These are phyloP conservation scores for Juglanconis juglandina DNA, from an alignment of 2,329 filamentous ascomycete species.

Conservation along the genomic window DNA sequence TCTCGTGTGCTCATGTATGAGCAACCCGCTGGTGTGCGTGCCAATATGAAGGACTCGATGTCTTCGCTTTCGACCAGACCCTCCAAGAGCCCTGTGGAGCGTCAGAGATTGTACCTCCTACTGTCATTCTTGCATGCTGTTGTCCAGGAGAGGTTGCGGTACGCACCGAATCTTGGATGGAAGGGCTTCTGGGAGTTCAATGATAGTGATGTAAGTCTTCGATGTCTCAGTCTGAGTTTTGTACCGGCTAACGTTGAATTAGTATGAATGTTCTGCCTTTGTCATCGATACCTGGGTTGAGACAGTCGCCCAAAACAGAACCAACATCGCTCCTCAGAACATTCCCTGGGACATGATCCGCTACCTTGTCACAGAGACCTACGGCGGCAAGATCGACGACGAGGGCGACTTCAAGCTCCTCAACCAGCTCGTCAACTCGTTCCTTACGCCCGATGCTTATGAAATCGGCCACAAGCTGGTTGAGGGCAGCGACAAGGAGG, in stretches of 20 bases:
- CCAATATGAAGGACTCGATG: slow-evolving; percentile 98
- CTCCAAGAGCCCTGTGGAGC: slow-evolving; percentile 81
- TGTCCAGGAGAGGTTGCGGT: slow-evolving; percentile 88
- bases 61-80: slow-evolving; percentile 74
- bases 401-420: slow-evolving; percentile 78
- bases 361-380: slow-evolving; percentile 86
- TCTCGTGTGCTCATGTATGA: slow-evolving; percentile 96
- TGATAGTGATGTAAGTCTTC: slow-evolving; percentile 86
- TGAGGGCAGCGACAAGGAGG: slow-evolving; percentile 55
- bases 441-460: slow-evolving; percentile 85
- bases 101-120: slow-evolving; percentile 82
- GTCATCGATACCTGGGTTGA: slow-evolving; percentile 97
- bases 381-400: slow-evolving; percentile 96
- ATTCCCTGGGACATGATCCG: slow-evolving; percentile 97
- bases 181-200: slow-evolving; percentile 99
- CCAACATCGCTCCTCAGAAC: slow-evolving; percentile 88
- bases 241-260: slow-evolving; percentile 24
- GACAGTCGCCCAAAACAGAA: slow-evolving; percentile 73
- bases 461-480: slow-evolving; percentile 91
- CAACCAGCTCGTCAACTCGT: slow-evolving; percentile 66
- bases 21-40: slow-evolving; percentile 91
- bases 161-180: slow-evolving; percentile 92
- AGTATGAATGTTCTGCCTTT: slow-evolving; percentile 96
- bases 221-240: not conserved
- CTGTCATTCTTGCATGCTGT: slow-evolving; percentile 95